Conservation (phyloP, 139 green algal genomes). For the Tetraselmis striata region DNA sequence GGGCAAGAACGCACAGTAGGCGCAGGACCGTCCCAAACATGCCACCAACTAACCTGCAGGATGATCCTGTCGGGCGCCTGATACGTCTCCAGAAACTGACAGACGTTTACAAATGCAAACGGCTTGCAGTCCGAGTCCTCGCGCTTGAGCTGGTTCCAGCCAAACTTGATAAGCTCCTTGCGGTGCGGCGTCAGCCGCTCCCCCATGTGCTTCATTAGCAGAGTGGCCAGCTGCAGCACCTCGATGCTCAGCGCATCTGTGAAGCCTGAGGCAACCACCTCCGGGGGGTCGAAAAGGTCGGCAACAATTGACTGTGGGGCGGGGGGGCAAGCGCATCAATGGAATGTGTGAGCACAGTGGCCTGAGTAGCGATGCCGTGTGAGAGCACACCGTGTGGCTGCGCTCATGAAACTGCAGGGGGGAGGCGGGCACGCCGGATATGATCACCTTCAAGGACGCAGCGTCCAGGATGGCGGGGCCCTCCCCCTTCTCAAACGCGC, state of each 20-base stretch:
- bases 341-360: too few species aligned
- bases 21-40: too few species aligned
- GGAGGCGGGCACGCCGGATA: not conserved
- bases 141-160: conserved; percentile 83
- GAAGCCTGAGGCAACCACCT: not conserved
- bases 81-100: conserved; percentile 80
- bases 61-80: conserved; percentile 76
- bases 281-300: conserved; percentile 35
- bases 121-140: conserved; percentile 70
- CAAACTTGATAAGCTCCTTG: conserved; percentile 86
- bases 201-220: conserved; percentile 62
- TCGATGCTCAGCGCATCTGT: conserved; percentile 63
- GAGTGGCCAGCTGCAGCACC: conserved; percentile 70
- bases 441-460: conserved; percentile 30
- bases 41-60: conserved; percentile 46
- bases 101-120: conserved; percentile 83
- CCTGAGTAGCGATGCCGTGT: too few species aligned
- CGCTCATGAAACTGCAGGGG: too few species aligned
- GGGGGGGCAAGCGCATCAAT: too few species aligned
- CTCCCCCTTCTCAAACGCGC: conserved; percentile 43
- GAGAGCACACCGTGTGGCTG: too few species aligned
- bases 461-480: conserved; percentile 30
- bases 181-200: conserved; percentile 44
- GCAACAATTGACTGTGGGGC: conserved; percentile 26
- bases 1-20: too few species aligned